phyloP scores from a whole-genome alignment of 2,329 filamentous ascomycete species.

The Fusarium sp. region DNA sequence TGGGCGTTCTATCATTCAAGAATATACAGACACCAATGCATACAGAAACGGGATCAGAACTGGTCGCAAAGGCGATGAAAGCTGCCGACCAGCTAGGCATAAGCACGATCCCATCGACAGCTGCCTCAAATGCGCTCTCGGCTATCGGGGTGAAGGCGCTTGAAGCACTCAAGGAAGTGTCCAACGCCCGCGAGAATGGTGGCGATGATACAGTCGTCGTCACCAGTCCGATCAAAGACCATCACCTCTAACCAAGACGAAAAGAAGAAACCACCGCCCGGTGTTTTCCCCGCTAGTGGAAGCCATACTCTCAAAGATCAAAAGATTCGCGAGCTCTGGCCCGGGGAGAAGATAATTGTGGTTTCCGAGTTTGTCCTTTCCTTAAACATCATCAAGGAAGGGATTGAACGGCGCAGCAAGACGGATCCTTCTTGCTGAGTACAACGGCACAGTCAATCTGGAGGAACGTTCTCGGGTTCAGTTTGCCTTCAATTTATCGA shows the following conservation, averaged over 20 bases:
- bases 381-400: background rate
- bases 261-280: background rate
- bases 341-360: background rate
- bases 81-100: background rate
- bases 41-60: background rate
- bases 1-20: background rate
- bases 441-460: background rate
- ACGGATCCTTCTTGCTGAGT: background rate
- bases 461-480: background rate
- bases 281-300: too few relatives aligned
- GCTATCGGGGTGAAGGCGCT: background rate
- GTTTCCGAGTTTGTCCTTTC: background rate
- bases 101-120: background rate
- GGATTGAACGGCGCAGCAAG: background rate
- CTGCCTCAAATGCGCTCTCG: background rate
- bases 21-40: background rate
- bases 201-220: background rate
- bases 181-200: background rate
- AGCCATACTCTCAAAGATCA: background rate
- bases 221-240: background rate
- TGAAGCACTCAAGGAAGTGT: background rate
- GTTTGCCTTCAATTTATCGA: background rate
- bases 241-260: background rate
- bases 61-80: background rate
- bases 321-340: background rate